Base-by-base conservation (phyloP, 2,329 filamentous ascomycete species). In the Paramyrothecium roridum region DNA sequence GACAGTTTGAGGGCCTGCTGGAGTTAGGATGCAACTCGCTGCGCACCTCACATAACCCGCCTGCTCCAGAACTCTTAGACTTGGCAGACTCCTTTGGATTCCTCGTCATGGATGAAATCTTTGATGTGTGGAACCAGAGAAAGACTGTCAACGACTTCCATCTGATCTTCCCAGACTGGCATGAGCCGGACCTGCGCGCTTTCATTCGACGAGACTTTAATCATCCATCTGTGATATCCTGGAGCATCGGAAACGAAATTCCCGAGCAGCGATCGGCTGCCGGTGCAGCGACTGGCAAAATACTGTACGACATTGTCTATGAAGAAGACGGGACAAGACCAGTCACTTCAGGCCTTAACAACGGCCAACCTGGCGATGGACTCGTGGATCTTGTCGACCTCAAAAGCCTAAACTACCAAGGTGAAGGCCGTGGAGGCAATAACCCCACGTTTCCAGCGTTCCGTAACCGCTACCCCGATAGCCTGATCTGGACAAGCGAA, bases 241-340 rank as follows among this genome's bases (percentile, higher is more conserved):
- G 80, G 81, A 80, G 77, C 56, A 73, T 78, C 52, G 80, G 81
- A 3, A 84, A 84, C 62, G 81, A 83, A 63, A 72, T 83, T 2
- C 62, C 69, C 1, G 80, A 83, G 61, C 80, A 83, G 64, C 58
- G 61, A 17, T 66, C 63, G 3, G 57, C 65, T 47, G 57, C 66
- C 1, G 71, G 72, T 8, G 68, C 66, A 3, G 61, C 63, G 0
- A 61, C 70, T 0, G 73, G 70, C 16, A 62, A 64, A 23, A 52
- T 53, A 10, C 71, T 83, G 3, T 70, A 70, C 13, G 68, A 71
- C 23, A 79, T 82, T 6, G 63, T 76, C 1, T 63, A 60, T 22
- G 64, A 73, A 6, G 81, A 84, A 59, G 80, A 83, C 52, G 59
- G 73, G 0, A 81, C 79, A 0, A 71, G 80, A 2, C 72, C 68